phyloP scores from a whole-genome alignment of 2,329 filamentous ascomycete species.

The Dactylonectria macrodidyma region DNA sequence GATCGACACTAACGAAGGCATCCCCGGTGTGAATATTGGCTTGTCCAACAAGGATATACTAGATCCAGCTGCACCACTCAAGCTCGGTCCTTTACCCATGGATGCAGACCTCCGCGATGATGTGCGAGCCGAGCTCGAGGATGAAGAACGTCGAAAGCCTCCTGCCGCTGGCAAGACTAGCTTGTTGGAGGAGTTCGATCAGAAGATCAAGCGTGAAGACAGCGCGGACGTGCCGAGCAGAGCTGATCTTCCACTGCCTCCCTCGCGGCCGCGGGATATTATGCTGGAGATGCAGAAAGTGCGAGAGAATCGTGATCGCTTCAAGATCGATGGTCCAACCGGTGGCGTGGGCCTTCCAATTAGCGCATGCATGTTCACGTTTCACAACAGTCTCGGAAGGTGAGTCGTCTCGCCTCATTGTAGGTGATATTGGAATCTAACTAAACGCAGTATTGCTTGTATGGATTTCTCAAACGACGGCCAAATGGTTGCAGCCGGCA shows the following conservation, averaged over 20 bases:
- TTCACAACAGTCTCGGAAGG: slow-evolving; percentile 96
- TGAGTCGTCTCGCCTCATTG: slow-evolving; percentile 57
- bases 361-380: slow-evolving; percentile 97
- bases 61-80: slow-evolving; percentile 72
- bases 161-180: slow-evolving; percentile 79
- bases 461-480: slow-evolving; percentile 96
- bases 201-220: slow-evolving; percentile 90
- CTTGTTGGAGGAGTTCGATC: slow-evolving; percentile 89
- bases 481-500: slow-evolving; percentile 88
- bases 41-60: slow-evolving; percentile 73
- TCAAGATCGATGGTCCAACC: slow-evolving; percentile 87
- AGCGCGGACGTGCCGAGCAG: slow-evolving; percentile 86
- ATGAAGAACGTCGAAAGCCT: slow-evolving; percentile 85
- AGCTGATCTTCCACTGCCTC: slow-evolving; percentile 86
- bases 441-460: slow-evolving; percentile 79
- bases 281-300: slow-evolving; percentile 95
- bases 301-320: slow-evolving; percentile 92
- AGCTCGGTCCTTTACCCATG: slow-evolving; percentile 86
- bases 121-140: slow-evolving; percentile 87
- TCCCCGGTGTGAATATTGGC: slow-evolving; percentile 74
- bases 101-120: slow-evolving; percentile 88
- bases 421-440: slow-evolving; percentile 30
- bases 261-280: slow-evolving; percentile 90
- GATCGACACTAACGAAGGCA: slow-evolving; percentile 74
- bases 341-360: slow-evolving; percentile 87